These are phyloP conservation scores for Kodamaea nitidulidarum DNA, from an alignment of 805 yeast genomes.

Conservation along the genomic window DNA sequence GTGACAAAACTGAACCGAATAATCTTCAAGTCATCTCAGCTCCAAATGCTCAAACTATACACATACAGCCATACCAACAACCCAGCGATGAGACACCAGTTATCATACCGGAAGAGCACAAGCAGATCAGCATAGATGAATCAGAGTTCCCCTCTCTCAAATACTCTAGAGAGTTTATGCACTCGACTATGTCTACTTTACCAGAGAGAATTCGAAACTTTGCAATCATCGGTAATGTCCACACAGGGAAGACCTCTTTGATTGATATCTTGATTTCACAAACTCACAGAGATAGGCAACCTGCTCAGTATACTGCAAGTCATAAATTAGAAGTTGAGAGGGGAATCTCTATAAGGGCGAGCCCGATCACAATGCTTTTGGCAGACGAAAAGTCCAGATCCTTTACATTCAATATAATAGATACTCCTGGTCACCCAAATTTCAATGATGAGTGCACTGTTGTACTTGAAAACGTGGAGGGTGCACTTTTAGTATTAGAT, in stretches of 20 bases:
- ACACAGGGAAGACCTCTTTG: constrained; percentile 83
- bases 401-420: constrained; percentile 59
- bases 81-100: constrained; percentile 50
- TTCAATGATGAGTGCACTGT: constrained; percentile 72
- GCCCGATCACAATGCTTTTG: constrained; percentile 59
- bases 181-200: constrained; percentile 37
- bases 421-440: constrained; percentile 90
- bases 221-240: constrained; percentile 73
- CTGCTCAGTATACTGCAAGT: constrained; percentile 66
- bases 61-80: constrained; percentile 27
- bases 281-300: constrained; percentile 50
- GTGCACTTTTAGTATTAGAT: constrained; percentile 71
- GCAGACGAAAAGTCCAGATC: constrained; percentile 52
- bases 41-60: constrained; percentile 46
- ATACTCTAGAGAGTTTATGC: constrained; percentile 62
- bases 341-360: constrained; percentile 61
- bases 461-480: constrained; percentile 58
- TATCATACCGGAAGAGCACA: constrained; percentile 47
- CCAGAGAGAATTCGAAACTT: constrained; percentile 72
- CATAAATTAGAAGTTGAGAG: constrained; percentile 65
- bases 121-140: constrained; percentile 40
- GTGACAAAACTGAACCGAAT: constrained; percentile 5
- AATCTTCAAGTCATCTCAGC: background rate
- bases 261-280: constrained; percentile 63
- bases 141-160: constrained; percentile 50